A percentile compares a stretch with the other conserved stretches of the same genome.
Conservation (phyloP, 164 flowering plant species). For the Pachysandra terminalis region DNA sequence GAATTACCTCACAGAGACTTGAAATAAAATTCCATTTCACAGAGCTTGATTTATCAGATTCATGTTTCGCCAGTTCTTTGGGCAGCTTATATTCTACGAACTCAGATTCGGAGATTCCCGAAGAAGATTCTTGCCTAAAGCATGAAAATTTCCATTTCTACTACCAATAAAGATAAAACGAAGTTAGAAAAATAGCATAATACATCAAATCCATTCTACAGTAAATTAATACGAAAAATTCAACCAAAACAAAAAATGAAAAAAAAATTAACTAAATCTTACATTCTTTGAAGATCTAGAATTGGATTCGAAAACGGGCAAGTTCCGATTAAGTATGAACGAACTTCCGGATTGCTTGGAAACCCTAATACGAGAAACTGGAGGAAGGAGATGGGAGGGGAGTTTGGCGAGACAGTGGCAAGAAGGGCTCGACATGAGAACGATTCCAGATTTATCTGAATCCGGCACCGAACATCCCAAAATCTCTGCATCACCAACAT, state of each 20-base stretch:
- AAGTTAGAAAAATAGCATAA: too few relatives aligned
- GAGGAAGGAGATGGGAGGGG: conserved; percentile 8
- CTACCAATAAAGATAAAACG: too few relatives aligned
- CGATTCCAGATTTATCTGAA: conserved; percentile 36
- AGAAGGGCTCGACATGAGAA: conserved; percentile 21
- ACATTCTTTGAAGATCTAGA: conserved; percentile 12
- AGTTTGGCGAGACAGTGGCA: conserved; percentile 11
- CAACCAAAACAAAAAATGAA: too few relatives aligned
- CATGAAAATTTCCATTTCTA: too few relatives aligned
- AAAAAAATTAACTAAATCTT: not conserved
- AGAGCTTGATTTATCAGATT: too few relatives aligned
- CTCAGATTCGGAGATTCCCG: conserved; percentile 32
- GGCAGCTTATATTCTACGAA: conserved; percentile 29
- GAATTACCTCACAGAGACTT: conserved; percentile 44
- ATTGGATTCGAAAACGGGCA: conserved; percentile 3
- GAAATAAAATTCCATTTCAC: conserved; percentile 37
- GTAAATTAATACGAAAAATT: too few relatives aligned
- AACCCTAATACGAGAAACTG: too few relatives aligned
- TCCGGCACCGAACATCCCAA: too few relatives aligned
- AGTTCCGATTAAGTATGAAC: conserved; percentile 11
- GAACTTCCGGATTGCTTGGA: conserved; percentile 6
- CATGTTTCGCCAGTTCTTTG: too few relatives aligned
- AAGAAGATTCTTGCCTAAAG: conserved; percentile 50
- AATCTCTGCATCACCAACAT: too few relatives aligned
- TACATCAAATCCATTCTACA: too few relatives aligned